phyloP scores from a whole-genome alignment of 805 yeast species.

The Wickerhamiella galacta region DNA sequence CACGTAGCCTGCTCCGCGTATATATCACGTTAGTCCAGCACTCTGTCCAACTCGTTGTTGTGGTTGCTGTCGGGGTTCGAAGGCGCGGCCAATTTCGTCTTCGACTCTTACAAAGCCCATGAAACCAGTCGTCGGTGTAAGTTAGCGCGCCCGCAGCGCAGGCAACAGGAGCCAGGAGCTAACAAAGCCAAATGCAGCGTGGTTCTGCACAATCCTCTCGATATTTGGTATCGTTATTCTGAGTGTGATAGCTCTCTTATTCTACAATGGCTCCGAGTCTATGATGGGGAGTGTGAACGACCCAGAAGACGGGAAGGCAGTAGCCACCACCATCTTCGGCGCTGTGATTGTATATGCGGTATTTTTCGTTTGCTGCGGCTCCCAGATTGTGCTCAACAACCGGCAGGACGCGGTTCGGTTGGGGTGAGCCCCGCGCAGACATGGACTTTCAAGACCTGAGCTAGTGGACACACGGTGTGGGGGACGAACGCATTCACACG shows the following conservation, averaged over 20 bases:
- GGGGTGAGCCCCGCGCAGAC: not conserved
- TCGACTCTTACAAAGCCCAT: too few species aligned
- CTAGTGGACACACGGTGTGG: not conserved
- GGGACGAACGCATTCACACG: not conserved
- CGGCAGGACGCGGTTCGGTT: constrained; percentile 52
- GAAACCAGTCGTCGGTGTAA: too few species aligned
- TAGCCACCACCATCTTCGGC: constrained; percentile 76
- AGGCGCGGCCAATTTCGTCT: too few species aligned
- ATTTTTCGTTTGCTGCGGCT: constrained; percentile 81
- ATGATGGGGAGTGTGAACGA: constrained; percentile 84
- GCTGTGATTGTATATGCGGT: constrained; percentile 71
- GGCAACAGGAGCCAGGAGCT: too few species aligned
- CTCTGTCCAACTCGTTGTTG: too few species aligned
- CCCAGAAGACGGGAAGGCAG: constrained; percentile 88
- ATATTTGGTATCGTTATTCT: constrained; percentile 84
- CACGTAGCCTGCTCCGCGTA: too few species aligned
- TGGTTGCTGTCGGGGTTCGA: too few species aligned
- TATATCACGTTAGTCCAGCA: too few species aligned
- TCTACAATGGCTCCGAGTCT: constrained; percentile 67
- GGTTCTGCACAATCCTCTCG: constrained; percentile 87
- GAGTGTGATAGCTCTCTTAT: constrained; percentile 67
- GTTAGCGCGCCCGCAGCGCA: too few species aligned
- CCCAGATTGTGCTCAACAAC: constrained; percentile 50
- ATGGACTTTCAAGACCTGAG: constrained; percentile 7
- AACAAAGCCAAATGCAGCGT: constrained; percentile 78